These are phyloP conservation scores for Dimocarpus longan DNA, from an alignment of 345 rosid species.

Conservation along the genomic window DNA sequence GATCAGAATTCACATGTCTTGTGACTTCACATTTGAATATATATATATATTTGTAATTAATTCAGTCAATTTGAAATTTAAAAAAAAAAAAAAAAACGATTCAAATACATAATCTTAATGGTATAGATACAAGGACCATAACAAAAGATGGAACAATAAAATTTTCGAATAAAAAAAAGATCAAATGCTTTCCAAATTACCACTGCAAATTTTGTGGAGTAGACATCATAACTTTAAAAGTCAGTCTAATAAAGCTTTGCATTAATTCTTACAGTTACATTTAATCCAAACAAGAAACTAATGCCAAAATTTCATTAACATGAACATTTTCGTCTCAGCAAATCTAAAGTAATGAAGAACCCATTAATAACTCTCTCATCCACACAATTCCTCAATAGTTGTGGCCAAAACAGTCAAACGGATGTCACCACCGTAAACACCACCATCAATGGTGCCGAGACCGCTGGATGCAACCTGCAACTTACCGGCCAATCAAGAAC, in stretches of 20 bases:
- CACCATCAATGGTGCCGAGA: constrained; percentile 39
- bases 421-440: constrained; percentile 40
- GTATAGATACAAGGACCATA: no score
- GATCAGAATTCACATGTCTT: no score
- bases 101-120: no score
- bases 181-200: neutral
- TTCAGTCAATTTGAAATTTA: no score
- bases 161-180: no score
- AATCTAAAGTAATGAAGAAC: constrained; percentile 23
- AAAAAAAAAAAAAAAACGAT: no score
- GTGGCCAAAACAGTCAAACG: constrained; percentile 57
- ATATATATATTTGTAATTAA: no score
- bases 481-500: constrained; percentile 1
- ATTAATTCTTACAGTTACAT: no score
- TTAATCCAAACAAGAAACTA: neutral
- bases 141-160: no score
- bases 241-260: no score
- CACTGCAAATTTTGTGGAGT: neutral
- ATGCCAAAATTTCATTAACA: neutral
- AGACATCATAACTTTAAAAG: no score
- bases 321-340: constrained; percentile 16
- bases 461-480: constrained; percentile 30
- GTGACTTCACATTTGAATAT: no score
- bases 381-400: constrained; percentile 38
- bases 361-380: constrained; percentile 41